Evolutionary conservation across 305 asterid genomes (phyloP), one percentile per base, ranked within the genome.

Genomic region (Fraxinus sp.): DNA sequence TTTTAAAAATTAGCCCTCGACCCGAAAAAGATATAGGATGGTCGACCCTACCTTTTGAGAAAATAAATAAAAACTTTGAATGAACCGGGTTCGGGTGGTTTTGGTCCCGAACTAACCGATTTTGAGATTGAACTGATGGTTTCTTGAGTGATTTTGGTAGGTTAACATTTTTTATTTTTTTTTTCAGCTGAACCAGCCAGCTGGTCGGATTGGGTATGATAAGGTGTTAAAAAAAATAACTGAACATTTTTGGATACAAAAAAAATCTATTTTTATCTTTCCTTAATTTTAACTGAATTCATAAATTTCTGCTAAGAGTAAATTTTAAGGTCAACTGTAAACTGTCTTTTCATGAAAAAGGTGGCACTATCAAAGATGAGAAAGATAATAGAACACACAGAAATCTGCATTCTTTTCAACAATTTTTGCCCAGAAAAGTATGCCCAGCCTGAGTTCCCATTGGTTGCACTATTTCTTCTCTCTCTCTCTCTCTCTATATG

Each of bases 391-490:
- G 18, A 0, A 46, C 57, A 13, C 18, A 13, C 18, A 13, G 22
- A 52, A 66, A 28, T 30, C 75, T 84, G 75, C 74, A 18, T 28
- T 68, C 8, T 77, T 82, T 22, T 74, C 71, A 59, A 71, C 44
- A 49, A 66, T 78, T 73, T 82, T 79, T 76, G 32, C 80, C 81
- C 79, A 39, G 57, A 32, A 86, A 81, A 72, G 30, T 74, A 85
- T 83, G 92, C 83, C 79, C 49, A n/a, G 57, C 82, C 83, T 83
- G 80, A 81, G 76, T 88, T 88, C 88, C 85, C 86, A 89, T 90
- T 92, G 91, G 93, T 81, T 85, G 74, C 82, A 35, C 7, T 35
- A 35, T 35, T 35, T 35, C 37, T 35, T 70, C 20, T 52, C 22
- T 49, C 62, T 14, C 59, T 68, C 81, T 68, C 22, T 64, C 85